A percentile compares a stretch with the other conserved stretches of the same genome.
Conservation (phyloP, 2,329 filamentous ascomycete genomes). For the Sphaceloma murrayae region DNA sequence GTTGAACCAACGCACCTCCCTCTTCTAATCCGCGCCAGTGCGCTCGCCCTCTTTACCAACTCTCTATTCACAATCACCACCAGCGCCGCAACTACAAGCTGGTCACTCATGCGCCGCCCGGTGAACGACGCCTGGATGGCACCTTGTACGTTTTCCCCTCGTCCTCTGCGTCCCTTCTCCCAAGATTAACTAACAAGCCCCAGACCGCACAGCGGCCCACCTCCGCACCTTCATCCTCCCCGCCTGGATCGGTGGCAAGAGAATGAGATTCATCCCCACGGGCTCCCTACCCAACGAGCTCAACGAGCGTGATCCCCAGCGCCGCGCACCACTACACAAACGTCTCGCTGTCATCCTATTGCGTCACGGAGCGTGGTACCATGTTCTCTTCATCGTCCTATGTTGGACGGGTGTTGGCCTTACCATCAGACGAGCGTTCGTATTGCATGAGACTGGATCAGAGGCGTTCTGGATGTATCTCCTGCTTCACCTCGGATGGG, state of each 20-base stretch:
- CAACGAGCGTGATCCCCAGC: slow-evolving; percentile 46
- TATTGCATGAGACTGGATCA: no score
- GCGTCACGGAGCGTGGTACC: slow-evolving; percentile 48
- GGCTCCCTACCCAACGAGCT: slow-evolving; percentile 48
- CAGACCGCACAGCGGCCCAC: slow-evolving; percentile 47
- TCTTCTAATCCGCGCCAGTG: no score
- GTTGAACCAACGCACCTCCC: no score
- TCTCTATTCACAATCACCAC: slow-evolving; percentile 49
- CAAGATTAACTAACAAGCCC: no score
- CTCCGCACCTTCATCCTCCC: slow-evolving; percentile 20
- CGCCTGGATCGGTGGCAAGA: slow-evolving; percentile 45
- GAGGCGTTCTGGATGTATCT: no score
- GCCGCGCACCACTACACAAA: slow-evolving; percentile 37
- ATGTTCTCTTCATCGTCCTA: slow-evolving; percentile 46
- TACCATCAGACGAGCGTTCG: no score
- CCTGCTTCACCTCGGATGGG: no score
- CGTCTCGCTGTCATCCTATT: slow-evolving; percentile 47
- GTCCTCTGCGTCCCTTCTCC: background rate
- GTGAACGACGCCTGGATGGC: slow-evolving; percentile 54
- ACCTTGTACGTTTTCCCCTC: slow-evolving; percentile 32
- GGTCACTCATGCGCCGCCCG: slow-evolving; percentile 47
- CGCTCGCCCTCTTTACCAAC: slow-evolving; percentile 49
- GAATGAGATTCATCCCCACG: slow-evolving; percentile 51
- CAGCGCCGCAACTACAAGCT: slow-evolving; percentile 50
- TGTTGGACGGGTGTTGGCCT: no score